Base-by-base conservation (phyloP, 768 basidiomycete genomes). In the Auricularia heimuer region DNA sequence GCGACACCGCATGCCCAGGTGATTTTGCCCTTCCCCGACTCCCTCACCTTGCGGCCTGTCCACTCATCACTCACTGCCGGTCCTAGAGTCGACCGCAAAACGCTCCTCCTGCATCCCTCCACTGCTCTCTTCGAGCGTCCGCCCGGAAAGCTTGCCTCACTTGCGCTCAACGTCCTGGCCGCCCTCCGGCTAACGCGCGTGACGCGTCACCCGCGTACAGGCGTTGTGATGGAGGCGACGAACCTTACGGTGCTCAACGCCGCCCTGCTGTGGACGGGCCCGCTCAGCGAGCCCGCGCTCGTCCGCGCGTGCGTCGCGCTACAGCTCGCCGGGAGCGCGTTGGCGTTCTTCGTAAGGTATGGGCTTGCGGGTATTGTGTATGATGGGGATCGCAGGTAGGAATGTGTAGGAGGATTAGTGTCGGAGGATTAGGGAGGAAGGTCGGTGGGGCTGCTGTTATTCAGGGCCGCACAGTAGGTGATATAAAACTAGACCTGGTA, bases 171-270 rank as follows among this genome's bases (percentile, higher is more conserved):
- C 24, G 69, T 85, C 18, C 74, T 97, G 62, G 80, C 86, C 2
- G 68, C 77, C 1, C 71, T 97, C 10, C 82, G 89, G 3, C 76
- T 95, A 21, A 85, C 90, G 36, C 77, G 85, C 37, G 76, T 97
- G 4, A 85, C 82, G 35, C 67, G 77, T 18, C 81, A 87, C 69
- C 76, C 82, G 14, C 78, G 71, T 54, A 86, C 78, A 29, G 85
- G 85, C 11, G 74, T 72, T 33, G 87, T 97, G 68, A 71, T 80
- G 2, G 87, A 89, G 65, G 81, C 85, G 3, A 94, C 90, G 42
- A 99, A 99, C 74, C 76, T 98, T 66, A 99, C 97, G 0, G 86
- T 99, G 65, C 78, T 96, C 37, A 98, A 97, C 73, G 82, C 89
- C 63, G 81, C 97, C 63, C 80, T 99, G 36, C 76, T 96, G 29